These are phyloP conservation scores for Caloboletus firmus DNA, from an alignment of 1,284 basidiomycete species.

Conservation along the genomic window DNA sequence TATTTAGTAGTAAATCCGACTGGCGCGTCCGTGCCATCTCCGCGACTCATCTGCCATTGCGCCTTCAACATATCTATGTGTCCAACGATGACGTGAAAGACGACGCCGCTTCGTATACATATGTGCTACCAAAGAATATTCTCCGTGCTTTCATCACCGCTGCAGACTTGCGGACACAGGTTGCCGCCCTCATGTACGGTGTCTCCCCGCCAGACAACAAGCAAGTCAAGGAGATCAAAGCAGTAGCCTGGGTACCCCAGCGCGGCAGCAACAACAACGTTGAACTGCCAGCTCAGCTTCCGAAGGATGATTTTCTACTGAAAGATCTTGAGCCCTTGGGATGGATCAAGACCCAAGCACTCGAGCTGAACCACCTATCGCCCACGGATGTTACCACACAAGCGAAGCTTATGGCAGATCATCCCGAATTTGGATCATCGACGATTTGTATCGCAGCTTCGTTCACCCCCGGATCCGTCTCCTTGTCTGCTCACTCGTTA, in stretches of 20 bases:
- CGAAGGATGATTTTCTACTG: slow-evolving; percentile 91
- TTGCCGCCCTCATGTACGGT: slow-evolving; percentile 94
- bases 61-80: slow-evolving; percentile 97
- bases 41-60: slow-evolving; percentile 93
- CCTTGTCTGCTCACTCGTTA: slow-evolving; percentile 89
- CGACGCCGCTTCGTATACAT: slow-evolving; percentile 91
- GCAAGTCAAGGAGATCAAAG: slow-evolving; percentile 99
- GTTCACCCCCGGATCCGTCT: slow-evolving; percentile 98
- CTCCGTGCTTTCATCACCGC: slow-evolving; percentile 93
- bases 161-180: slow-evolving; percentile 93
- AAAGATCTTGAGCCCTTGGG: slow-evolving; percentile 94
- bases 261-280: slow-evolving; percentile 93
- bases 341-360: slow-evolving; percentile 97
- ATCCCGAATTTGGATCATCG: slow-evolving; percentile 92
- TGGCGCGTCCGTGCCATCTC: slow-evolving; percentile 98
- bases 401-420: slow-evolving; percentile 94
- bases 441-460: slow-evolving; percentile 94
- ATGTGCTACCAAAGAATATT: slow-evolving; percentile 97
- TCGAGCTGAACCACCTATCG: slow-evolving; percentile 90
- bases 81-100: slow-evolving; percentile 99
- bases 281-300: slow-evolving; percentile 83
- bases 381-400: slow-evolving; percentile 95
- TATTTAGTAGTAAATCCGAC: slow-evolving; percentile 98
- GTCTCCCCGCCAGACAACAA: slow-evolving; percentile 93
- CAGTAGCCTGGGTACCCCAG: slow-evolving; percentile 94